phyloP scores from a whole-genome alignment of 1,139 yeast species.

The Maudiozyma humilis region DNA sequence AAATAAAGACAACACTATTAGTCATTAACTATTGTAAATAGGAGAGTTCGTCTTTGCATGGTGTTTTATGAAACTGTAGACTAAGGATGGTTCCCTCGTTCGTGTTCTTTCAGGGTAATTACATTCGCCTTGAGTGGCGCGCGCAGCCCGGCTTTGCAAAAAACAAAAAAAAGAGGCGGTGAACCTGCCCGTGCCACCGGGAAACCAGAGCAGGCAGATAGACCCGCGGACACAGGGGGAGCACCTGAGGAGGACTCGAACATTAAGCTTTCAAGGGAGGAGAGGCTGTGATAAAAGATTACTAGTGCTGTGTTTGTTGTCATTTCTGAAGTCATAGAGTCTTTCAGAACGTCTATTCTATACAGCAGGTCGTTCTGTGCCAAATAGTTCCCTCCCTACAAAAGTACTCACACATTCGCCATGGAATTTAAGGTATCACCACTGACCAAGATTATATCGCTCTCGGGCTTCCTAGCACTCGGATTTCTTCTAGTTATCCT shows the following conservation, averaged over 20 bases:
- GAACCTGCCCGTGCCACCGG: not conserved
- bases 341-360: too few relatives aligned
- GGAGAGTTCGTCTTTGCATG: too few relatives aligned
- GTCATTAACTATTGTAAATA: not conserved
- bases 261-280: not conserved
- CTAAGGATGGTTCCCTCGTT: too few relatives aligned
- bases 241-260: too few relatives aligned
- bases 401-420: not conserved
- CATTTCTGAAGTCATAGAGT: too few relatives aligned
- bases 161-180: not conserved
- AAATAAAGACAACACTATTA: conserved; percentile 1
- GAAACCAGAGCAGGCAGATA: not conserved
- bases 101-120: not conserved
- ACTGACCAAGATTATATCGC: conserved; percentile 59
- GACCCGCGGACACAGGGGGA: not conserved
- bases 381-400: not conserved
- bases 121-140: too few relatives aligned
- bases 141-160: too few relatives aligned
- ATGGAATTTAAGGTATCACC: conserved; percentile 37
- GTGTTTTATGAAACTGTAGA: too few relatives aligned
- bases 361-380: not conserved
- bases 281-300: too few relatives aligned
- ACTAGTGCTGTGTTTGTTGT: too few relatives aligned
- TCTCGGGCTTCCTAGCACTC: conserved; percentile 61
- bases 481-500: conserved; percentile 67